Percentiles rank a stretch among this genome's conserved stretches.
These are phyloP conservation scores for Oryza officinalis DNA, from an alignment of 176 grass and related monocot species.

Conservation along the genomic window DNA sequence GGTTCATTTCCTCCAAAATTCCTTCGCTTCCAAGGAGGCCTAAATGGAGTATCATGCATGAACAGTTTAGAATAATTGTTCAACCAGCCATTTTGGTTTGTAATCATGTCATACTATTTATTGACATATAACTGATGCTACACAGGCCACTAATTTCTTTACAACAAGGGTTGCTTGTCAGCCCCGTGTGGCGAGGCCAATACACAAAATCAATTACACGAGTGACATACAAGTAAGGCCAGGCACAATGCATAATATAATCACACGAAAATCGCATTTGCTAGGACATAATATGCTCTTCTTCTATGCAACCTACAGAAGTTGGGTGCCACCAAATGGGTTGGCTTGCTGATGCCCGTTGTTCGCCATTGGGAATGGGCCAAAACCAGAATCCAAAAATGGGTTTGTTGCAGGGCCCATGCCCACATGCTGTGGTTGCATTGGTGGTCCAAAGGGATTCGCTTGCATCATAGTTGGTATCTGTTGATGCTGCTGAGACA, in stretches of 20 bases:
- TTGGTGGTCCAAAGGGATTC: conserved; percentile 64
- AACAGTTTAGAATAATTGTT: not conserved
- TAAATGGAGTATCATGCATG: not conserved
- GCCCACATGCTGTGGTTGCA: conserved; percentile 50
- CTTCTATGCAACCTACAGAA: conserved; percentile 52
- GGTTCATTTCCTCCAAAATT: too few species aligned
- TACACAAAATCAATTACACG: conserved; percentile 43
- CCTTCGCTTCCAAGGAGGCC: too few species aligned
- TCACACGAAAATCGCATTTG: conserved; percentile 67
- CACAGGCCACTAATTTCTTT: conserved; percentile 56
- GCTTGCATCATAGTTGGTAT: conserved; percentile 54
- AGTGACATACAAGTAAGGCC: conserved; percentile 34
- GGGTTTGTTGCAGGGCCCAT: conserved; percentile 49
- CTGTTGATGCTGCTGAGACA: conserved; percentile 79
- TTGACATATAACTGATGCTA: conserved; percentile 43
- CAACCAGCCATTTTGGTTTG: conserved; percentile 5
- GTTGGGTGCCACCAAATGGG: conserved; percentile 57
- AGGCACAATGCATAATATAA: conserved; percentile 52
- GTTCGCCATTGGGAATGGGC: conserved; percentile 60
- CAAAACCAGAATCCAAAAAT: conserved; percentile 67
- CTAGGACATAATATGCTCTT: conserved; percentile 35
- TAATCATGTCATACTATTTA: conserved; percentile 46
- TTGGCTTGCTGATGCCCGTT: conserved; percentile 54
- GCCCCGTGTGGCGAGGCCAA: conserved; percentile 48
- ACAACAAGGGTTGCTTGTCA: conserved; percentile 55